Evolutionary conservation across 73 alveolate genomes (phyloP), one percentile per base, ranked within the genome.

Genomic region (Blepharisma japonicum): DNA sequence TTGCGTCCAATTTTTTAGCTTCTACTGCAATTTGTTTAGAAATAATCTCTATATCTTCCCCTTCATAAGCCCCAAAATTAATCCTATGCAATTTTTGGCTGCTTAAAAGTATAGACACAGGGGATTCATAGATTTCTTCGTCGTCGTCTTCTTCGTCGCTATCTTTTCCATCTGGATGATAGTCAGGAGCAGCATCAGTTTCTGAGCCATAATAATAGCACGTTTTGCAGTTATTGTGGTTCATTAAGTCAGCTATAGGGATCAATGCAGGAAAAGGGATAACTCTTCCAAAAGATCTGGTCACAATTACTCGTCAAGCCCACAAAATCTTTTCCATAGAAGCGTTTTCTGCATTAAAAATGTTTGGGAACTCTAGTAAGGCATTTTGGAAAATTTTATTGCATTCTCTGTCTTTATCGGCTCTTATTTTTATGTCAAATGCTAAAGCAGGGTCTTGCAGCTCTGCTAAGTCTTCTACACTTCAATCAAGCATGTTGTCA

Each of bases 191-290:
- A 0, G 4, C 2, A 2, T 70, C 76, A 0, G 11, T 45, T 39
- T 70, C 42, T 38, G 32, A 7, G 21, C 32, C 70, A 45, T 70
- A 70, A 25, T 18, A 61, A 5, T 70, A 70, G 32, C 14, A 14
- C 14, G 80, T 70, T 18, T 39, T 70, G 32, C 11, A 72, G 45
- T 70, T 70, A 1, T 21, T 4, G 45, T 70, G 80, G 46, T 70
- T 70, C 14, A 70, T 2, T 7, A 70, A 45, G 32, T 70, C 80
- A 45, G 80, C 80, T 39, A 70, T n/a, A n/a, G 80, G 80, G 45
- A 70, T 47, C 4, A 70, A 5, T 9, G 80, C 11, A 45, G 11
- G 11, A 70, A 39, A 70, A 70, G 80, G 80, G n/a, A 70, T n/a
- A 5, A n/a, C 11, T 45, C 80, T 1, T 9, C 80, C 80, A 45